Conservation (phyloP, 352 stramenopile genomes). For the Pythium aristosporum region DNA sequence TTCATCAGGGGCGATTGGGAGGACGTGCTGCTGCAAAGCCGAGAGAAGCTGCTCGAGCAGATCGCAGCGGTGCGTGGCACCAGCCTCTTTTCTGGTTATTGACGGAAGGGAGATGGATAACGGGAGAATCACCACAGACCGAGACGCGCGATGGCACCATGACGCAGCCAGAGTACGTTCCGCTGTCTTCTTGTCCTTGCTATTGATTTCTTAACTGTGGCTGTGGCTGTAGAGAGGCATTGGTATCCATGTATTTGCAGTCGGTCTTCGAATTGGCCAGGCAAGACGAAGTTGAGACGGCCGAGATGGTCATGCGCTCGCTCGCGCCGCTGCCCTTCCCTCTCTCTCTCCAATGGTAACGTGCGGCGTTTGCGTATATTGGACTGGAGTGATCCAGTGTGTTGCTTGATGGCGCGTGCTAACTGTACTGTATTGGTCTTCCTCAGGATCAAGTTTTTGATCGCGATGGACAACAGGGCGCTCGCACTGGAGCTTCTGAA, state of each 20-base stretch:
- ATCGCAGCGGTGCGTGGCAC: slow-evolving; percentile 1
- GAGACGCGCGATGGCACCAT: slow-evolving; percentile 14
- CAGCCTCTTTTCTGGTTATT: background rate
- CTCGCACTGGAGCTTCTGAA: slow-evolving; percentile 33
- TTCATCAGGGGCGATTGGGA: slow-evolving; percentile 63
- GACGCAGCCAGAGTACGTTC: slow-evolving; percentile 17
- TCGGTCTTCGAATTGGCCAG: slow-evolving; percentile 59
- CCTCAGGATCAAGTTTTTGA: slow-evolving; percentile 55
- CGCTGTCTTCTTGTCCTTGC: background rate
- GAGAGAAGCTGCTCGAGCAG: slow-evolving; percentile 13
- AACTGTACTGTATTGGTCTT: background rate
- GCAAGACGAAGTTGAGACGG: slow-evolving; percentile 56
- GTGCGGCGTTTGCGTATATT: background rate
- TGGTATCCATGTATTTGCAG: slow-evolving; percentile 69
- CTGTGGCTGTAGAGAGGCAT: slow-evolving; percentile 37
- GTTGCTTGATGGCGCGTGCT: background rate
- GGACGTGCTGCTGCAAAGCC: slow-evolving; percentile 48
- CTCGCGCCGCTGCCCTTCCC: slow-evolving; percentile 44
- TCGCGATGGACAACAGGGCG: slow-evolving; percentile 50
- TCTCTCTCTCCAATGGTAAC: slow-evolving; percentile 45
- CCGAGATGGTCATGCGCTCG: slow-evolving; percentile 34
- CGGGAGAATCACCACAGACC: background rate
- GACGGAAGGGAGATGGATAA: no score
- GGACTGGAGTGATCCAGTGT: no score
- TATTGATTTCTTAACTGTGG: background rate